Evolutionary conservation across 805 yeast species (phyloP), one percentile per base, ranked within the genome.

Genomic region (Lachancea mirantina): DNA sequence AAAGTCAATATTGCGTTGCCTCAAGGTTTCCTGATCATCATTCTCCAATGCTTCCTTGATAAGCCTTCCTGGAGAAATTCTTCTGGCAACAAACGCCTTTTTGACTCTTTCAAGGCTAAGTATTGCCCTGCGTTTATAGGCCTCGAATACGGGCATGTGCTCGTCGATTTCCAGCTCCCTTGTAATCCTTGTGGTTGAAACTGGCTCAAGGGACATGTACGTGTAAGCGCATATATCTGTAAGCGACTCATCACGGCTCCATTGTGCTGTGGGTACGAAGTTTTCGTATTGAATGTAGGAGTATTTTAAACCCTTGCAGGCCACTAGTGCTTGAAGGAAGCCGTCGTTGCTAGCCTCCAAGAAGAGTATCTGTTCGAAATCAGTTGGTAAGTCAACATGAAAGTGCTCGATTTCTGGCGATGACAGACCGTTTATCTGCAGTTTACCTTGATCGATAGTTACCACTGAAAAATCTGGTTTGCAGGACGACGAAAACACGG

Each of bases 211-310:
- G 18, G 45, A 46, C 10, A 54, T 34, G 24, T 49, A 43, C 1
- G 48, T 35, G 27, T 58, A 55, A n/a, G 65, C 65, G 5, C 47
- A 45, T 3, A 68, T 55, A 19, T 60, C 43, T 4, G 65, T 50
- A 4, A 67, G 36, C 0, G 72, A 63, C 42, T 63, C 69, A 46
- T 72, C 74, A 38, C 63, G 59, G 2, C 34, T 17, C 78, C 78
- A 72, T 7, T 32, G 23, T 5, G 19, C 24, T 2, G 30, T 15
- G 4, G 54, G 11, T 5, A 32, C 37, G 2, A 58, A 59, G 30
- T 58, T 46, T 5, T 34, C 32, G 24, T 39, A 36, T 18, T 40
- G 43, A 14, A 40, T 37, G 33, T 43, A 50, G 21, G 43, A 16
- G 24, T 39, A 52, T 5, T 42, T 25, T 1, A 24, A 31, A 14